These are phyloP conservation scores for Agrocybe praecox DNA, from an alignment of 768 basidiomycete species.

Conservation along the genomic window DNA sequence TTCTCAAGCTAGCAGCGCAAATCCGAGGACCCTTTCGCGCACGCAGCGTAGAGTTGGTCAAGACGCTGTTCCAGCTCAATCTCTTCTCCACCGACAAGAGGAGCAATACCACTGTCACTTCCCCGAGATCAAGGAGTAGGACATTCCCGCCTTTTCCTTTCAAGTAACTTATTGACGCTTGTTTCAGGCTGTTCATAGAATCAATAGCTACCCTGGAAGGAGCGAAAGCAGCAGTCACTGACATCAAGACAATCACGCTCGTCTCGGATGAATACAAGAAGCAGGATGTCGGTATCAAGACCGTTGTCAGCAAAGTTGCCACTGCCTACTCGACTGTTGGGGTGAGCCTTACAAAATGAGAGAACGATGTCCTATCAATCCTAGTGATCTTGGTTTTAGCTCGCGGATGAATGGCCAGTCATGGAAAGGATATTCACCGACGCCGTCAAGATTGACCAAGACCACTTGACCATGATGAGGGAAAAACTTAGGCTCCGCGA, in stretches of 20 bases:
- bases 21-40: constrained; percentile 22
- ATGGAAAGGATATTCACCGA: not conserved
- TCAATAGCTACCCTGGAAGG: constrained; percentile 5
- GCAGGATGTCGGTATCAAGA: not conserved
- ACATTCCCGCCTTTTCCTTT: not conserved
- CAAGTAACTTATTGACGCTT: too few species aligned
- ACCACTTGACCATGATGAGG: constrained; percentile 10
- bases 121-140: constrained; percentile 6
- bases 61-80: constrained; percentile 18
- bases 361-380: not conserved
- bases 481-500: not conserved
- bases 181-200: constrained; percentile 1
- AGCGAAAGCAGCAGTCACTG: constrained; percentile 5
- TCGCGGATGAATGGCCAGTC: constrained; percentile 3
- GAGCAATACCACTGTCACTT: not conserved
- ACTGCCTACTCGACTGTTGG: constrained; percentile 1
- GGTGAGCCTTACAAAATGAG: not conserved
- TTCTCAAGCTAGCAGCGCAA: constrained; percentile 17
- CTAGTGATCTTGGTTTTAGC: not conserved
- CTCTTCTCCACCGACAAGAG: constrained; percentile 2
- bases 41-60: constrained; percentile 19
- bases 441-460: constrained; percentile 7
- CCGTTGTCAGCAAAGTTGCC: constrained; percentile 1
- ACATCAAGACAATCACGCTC: constrained; percentile 4
- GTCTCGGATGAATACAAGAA: not conserved